A percentile compares a stretch with the other conserved stretches of the same genome.
Evolutionary conservation across 139 green algal species (phyloP).

Genomic region (Chlorella sorokiniana): DNA sequence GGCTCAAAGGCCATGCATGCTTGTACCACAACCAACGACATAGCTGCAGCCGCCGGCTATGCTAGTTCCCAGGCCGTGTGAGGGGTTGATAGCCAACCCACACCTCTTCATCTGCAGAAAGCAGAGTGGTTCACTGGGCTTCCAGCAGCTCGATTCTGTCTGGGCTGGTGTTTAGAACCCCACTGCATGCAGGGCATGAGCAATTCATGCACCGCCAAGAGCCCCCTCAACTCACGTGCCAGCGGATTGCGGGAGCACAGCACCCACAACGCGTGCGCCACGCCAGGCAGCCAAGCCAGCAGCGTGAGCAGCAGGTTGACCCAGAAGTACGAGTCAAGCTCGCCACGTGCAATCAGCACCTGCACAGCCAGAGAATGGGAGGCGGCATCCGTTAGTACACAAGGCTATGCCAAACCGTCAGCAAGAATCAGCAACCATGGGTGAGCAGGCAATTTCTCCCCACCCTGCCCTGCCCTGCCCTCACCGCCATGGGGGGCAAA

Average conservation of each 20-base stretch:
- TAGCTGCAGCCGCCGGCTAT: background rate
- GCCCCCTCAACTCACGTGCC: background rate
- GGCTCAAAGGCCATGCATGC: no score
- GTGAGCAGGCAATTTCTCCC: background rate
- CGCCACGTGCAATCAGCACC: background rate
- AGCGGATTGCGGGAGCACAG: background rate
- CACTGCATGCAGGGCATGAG: background rate
- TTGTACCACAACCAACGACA: no score
- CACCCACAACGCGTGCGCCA: conserved; percentile 2
- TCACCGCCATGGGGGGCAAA: conserved; percentile 15
- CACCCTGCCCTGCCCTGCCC: background rate
- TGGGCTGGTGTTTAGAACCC: no score
- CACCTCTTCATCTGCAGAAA: background rate
- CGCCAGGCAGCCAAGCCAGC: conserved; percentile 15
- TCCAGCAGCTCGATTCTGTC: no score
- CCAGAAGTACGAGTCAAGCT: background rate
- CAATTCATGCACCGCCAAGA: background rate
- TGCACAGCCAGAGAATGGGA: background rate
- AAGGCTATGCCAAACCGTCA: no score
- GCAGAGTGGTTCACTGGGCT: background rate
- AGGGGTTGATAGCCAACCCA: conserved; percentile 1
- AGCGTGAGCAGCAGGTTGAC: conserved; percentile 20
- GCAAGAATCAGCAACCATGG: no score
- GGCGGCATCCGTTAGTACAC: no score
- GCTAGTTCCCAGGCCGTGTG: background rate